A percentile compares a stretch with the other conserved stretches of the same genome.
Evolutionary conservation across 768 basidiomycete genomes (phyloP).

Genomic region (Dacryopinax primogenitus): DNA sequence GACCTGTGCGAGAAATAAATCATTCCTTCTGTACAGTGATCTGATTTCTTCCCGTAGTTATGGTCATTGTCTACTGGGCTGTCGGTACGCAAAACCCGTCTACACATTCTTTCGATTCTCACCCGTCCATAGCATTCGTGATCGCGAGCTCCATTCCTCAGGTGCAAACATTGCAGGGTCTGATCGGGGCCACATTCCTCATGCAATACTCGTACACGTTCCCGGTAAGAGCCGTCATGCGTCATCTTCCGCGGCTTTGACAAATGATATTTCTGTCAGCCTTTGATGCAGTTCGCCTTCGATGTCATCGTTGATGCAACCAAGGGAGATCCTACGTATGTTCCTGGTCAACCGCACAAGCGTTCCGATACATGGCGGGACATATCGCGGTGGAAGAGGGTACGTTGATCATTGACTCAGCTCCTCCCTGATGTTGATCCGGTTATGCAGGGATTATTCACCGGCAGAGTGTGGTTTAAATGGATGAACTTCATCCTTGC

Average conservation of each 20-base stretch:
- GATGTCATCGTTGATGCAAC: conserved; percentile 7
- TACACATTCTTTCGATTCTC: not conserved
- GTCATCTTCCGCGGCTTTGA: not conserved
- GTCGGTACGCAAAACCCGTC: not conserved
- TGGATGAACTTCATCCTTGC: conserved; percentile 6
- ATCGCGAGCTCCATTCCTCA: conserved; percentile 50
- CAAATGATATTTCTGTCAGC: not conserved
- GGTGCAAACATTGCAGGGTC: conserved; percentile 39
- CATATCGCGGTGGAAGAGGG: conserved; percentile 1
- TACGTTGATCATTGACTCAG: not conserved
- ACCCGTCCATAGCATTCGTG: conserved; percentile 29
- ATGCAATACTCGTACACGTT: conserved; percentile 45
- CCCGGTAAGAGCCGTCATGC: not conserved
- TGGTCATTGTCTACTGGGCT: conserved; percentile 26
- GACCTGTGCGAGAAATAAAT: conserved; percentile 26
- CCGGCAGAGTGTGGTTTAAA: not conserved
- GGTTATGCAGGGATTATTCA: not conserved
- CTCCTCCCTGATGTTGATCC: not conserved
- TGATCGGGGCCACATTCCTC: conserved; percentile 49
- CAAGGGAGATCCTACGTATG: not conserved
- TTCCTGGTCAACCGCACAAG: not conserved
- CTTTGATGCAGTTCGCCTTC: not conserved
- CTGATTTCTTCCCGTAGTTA: conserved; percentile 13
- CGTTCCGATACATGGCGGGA: not conserved
- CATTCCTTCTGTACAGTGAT: not conserved